Conservation (phyloP, 1,284 basidiomycete genomes). For the Schizophyllum amplum region DNA sequence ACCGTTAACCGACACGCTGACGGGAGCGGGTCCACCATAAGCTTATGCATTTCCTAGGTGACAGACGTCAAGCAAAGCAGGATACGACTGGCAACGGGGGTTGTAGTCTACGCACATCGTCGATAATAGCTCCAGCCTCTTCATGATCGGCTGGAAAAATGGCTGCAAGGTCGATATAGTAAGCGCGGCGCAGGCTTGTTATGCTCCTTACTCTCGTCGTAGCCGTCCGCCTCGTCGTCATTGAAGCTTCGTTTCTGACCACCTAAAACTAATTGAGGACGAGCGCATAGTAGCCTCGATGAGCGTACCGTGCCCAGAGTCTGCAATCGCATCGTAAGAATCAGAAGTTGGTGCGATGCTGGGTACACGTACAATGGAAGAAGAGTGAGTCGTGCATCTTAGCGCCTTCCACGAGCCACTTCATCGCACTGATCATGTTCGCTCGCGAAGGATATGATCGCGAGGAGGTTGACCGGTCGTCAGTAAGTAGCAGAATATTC, state of each 20-base stretch:
- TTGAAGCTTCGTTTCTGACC: constrained; percentile 67
- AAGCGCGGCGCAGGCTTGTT: not conserved
- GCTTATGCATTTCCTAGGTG: constrained; percentile 12
- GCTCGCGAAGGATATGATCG: constrained; percentile 61
- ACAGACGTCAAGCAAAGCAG: not conserved
- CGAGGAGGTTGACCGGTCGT: constrained; percentile 36
- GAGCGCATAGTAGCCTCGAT: not conserved
- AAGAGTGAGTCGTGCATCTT: constrained; percentile 76
- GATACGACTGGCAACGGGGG: no score
- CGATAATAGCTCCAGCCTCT: constrained; percentile 58
- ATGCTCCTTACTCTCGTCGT: constrained; percentile 50
- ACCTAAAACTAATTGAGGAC: constrained; percentile 27
- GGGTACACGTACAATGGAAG: constrained; percentile 73
- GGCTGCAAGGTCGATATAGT: constrained; percentile 22
- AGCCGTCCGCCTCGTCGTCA: constrained; percentile 63
- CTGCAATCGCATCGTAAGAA: no score
- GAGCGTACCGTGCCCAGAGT: not conserved
- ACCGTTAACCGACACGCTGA: constrained; percentile 62
- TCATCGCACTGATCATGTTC: constrained; percentile 80
- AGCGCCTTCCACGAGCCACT: constrained; percentile 76
- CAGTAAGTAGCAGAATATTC: constrained; percentile 74
- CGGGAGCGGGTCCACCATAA: constrained; percentile 34
- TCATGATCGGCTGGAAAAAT: constrained; percentile 76
- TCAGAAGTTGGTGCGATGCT: no score
- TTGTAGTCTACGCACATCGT: constrained; percentile 70